Evolutionary conservation across 768 basidiomycete species (phyloP), one percentile per base, ranked within the genome.

Genomic region (Leccinellum rugosiceps): DNA sequence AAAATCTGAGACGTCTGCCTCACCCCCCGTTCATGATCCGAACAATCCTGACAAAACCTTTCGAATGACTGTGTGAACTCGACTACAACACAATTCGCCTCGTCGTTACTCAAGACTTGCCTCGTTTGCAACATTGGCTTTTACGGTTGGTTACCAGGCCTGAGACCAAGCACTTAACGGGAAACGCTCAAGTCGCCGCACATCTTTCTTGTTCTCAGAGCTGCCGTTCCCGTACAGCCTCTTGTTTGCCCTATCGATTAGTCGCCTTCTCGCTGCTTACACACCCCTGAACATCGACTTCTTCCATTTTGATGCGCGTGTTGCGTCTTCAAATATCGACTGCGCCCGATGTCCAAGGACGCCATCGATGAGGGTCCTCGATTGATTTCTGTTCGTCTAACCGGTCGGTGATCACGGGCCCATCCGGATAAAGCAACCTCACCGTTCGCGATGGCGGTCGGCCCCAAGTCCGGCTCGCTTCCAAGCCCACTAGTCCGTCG

Each of bases 251-350:
- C 63, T 45, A 60, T 57, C 55, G 59, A 62, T 64, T 38, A 41
- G 5, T 58, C 50, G 50, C 43, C 59, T 68, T 69, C 63, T 56
- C 46, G 58, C 46, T 48, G 52, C 43, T 28, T 30, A 59, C 53
- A 58, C 53, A 57, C 61, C 66, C 66, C 70, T 74, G 68, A 59
- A 61, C 56, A 60, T 60, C 57, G 52, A 46, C 43, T 60, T 43
- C 70, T 74, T 72, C 70, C 70, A 72, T 72, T 72, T 48, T 72
- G 70, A 72, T 72, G 72, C 72, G 70, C 70, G 72, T 72, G 70
- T 70, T 68, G 48, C 50, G 57, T 66, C 59, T 60, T 70, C 68
- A 67, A 67, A 69, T 69, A 46, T 53, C 57, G 50, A 67, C 69
- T 71, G 58, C 68, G 70, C 54, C 67, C 65, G 69, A 69, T 71